Conservation (phyloP, 2,329 filamentous ascomycete species). For the Colletotrichum australisinense region DNA sequence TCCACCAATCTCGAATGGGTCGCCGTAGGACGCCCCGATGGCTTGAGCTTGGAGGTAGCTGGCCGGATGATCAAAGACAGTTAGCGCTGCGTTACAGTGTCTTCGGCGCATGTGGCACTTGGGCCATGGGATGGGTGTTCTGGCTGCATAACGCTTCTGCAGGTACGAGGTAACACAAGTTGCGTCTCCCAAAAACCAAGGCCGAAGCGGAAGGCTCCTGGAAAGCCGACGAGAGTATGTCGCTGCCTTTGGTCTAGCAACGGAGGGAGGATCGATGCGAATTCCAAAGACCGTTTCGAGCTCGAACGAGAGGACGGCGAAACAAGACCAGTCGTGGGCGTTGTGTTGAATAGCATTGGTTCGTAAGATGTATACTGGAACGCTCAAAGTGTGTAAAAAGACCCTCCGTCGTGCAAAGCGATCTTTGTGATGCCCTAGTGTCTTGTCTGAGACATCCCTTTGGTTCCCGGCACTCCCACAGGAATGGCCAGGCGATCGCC, state of each 20-base stretch:
- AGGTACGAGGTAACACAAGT: slow-evolving; percentile 38
- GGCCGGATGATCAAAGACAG: slow-evolving; percentile 18
- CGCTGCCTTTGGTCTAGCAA: slow-evolving; percentile 2
- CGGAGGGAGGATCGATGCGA: slow-evolving; percentile 17
- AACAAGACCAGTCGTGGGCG: neutral
- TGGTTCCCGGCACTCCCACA: slow-evolving; percentile 16
- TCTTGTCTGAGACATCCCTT: slow-evolving; percentile 34
- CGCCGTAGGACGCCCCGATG: slow-evolving; percentile 11
- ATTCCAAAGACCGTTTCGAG: slow-evolving; percentile 13
- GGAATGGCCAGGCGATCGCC: slow-evolving; percentile 19
- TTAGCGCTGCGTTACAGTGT: slow-evolving; percentile 29
- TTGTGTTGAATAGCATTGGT: slow-evolving; percentile 1
- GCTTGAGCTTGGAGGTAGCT: slow-evolving; percentile 24
- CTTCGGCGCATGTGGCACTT: slow-evolving; percentile 30
- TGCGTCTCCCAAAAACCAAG: neutral
- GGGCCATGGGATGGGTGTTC: slow-evolving; percentile 12
- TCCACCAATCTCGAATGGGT: slow-evolving; percentile 21
- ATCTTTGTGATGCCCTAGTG: slow-evolving; percentile 19
- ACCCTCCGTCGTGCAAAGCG: slow-evolving; percentile 15
- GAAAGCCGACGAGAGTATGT: neutral
- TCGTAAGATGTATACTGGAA: slow-evolving; percentile 19
- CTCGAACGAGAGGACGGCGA: neutral
- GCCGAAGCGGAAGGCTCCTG: slow-evolving; percentile 7
- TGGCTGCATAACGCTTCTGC: slow-evolving; percentile 39
- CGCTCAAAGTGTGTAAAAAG: slow-evolving; percentile 10